Base-by-base conservation (phyloP, 441 rosid genomes). In the Pelargonium hybrid region DNA sequence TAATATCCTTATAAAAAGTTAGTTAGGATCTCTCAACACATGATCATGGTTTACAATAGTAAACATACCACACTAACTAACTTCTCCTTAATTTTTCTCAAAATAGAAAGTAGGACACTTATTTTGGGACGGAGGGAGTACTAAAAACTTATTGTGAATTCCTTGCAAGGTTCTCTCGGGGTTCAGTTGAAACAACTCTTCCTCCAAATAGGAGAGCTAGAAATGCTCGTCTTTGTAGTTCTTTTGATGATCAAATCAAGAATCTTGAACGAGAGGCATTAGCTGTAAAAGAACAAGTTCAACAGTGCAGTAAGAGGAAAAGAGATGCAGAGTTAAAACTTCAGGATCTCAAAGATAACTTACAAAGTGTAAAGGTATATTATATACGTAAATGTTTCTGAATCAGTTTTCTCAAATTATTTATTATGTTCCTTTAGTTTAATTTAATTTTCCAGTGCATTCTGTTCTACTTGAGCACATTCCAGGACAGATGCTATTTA, bases 121-220 rank as follows among this genome's bases (percentile, higher is more conserved):
- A n/a, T n/a, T n/a, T n/a, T n/a, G n/a, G n/a, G n/a, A n/a, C n/a
- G n/a, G n/a, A n/a, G n/a, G n/a, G n/a, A n/a, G n/a, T n/a, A 61
- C 8, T 34, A 64, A 37, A 64, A 64, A 8, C 17, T 73, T 13
- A 45, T 73, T 52, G 8, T 14, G 65, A 48, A 65, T 48, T 77
- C 74, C 75, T 65, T 73, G 80, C 50, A 79, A 95, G 96, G 98
- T 92, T 92, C 84, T 87, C 81, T 61, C 95, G 98, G 65, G 89
- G 91, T 26, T 77, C 91, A 72, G 98, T 90, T 70, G 92, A 92
- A 83, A 95, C 98, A 39, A 85, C 86, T 66, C 93, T 95, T 79
- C 98, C 98, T 52, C 80, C 92, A 61, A 76, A 69, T 68, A 71
- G 73, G 78, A 84, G 72, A 66, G 65, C 75, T 64, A 84, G 85